A percentile compares a stretch with the other conserved stretches of the same genome.
phyloP scores from a whole-genome alignment of 176 grass and related monocot species.

The Alopecurus myosuroides region DNA sequence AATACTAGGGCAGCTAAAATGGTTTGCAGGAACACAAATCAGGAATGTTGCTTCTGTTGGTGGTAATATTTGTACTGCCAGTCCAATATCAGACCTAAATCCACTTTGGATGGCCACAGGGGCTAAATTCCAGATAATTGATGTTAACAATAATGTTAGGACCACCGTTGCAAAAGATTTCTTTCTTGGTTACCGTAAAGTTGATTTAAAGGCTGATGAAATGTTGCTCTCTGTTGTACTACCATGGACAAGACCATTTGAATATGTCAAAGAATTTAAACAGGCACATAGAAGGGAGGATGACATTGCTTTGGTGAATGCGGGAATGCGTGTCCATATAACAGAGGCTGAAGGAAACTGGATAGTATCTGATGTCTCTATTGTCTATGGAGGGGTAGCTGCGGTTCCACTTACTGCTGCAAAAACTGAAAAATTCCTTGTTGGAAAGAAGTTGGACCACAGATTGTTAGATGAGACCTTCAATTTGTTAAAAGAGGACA shows the following conservation, averaged over 20 bases:
- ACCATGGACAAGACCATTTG: constrained; percentile 80
- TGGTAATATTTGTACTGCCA: constrained; percentile 98
- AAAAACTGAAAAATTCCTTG: constrained; percentile 63
- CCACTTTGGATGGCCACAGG: constrained; percentile 90
- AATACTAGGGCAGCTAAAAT: constrained; percentile 86
- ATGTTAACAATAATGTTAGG: constrained; percentile 58
- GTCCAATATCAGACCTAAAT: constrained; percentile 98
- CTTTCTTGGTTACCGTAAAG: constrained; percentile 93
- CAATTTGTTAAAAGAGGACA: constrained; percentile 77
- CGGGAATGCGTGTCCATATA: constrained; percentile 74
- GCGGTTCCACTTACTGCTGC: constrained; percentile 59
- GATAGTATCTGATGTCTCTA: constrained; percentile 63
- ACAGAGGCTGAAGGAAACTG: constrained; percentile 46
- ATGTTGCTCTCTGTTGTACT: constrained; percentile 73
- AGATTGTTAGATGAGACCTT: constrained; percentile 53
- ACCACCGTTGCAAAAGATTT: constrained; percentile 65
- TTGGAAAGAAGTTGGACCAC: constrained; percentile 59
- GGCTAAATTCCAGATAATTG: constrained; percentile 74
- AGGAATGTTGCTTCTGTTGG: constrained; percentile 95
- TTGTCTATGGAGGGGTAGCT: constrained; percentile 86
- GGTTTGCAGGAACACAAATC: constrained; percentile 95
- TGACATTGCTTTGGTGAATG: constrained; percentile 97
- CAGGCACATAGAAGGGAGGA: constrained; percentile 97
- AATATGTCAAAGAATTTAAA: constrained; percentile 97
- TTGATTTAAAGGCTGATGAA: constrained; percentile 73